Conservation (phyloP, 805 yeast species). For the Ogataea henricii region DNA sequence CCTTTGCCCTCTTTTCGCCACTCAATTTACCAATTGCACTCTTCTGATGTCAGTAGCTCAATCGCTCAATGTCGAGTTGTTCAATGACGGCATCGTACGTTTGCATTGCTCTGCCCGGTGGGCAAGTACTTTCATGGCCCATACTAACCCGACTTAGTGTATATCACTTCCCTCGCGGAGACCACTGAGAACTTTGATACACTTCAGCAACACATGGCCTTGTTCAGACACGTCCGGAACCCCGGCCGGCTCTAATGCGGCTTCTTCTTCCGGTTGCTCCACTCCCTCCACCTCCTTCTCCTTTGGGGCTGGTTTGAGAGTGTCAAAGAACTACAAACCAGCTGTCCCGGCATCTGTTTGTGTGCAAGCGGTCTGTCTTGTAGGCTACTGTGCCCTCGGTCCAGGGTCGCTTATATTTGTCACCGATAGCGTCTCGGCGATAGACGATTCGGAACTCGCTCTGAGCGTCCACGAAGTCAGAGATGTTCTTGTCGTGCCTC, state of each 20-base stretch:
- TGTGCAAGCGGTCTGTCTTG: slow-evolving; percentile 5
- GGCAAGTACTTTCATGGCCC: no score
- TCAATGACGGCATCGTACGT: slow-evolving; percentile 3
- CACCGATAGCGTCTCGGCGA: slow-evolving; percentile 8
- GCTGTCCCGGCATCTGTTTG: background rate
- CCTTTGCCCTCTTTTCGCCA: no score
- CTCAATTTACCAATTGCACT: background rate
- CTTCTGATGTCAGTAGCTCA: background rate
- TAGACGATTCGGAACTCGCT: slow-evolving; percentile 3
- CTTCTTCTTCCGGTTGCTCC: background rate
- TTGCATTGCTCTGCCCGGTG: no score
- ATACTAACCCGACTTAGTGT: background rate
- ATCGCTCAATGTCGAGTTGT: background rate
- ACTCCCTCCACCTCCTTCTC: background rate
- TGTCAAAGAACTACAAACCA: background rate
- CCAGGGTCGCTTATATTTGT: slow-evolving; percentile 24
- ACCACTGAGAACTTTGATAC: background rate
- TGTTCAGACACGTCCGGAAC: background rate
- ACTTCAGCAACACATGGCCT: background rate
- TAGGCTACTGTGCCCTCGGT: slow-evolving; percentile 19
- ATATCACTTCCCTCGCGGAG: background rate
- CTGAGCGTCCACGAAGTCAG: slow-evolving; percentile 15
- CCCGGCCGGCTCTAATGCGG: background rate
- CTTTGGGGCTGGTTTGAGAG: background rate
- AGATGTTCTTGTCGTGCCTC: slow-evolving; percentile 23